These are phyloP conservation scores for Aurantiochytrium sp. DNA, from an alignment of 108 stramenopile genomes.

Conservation along the genomic window DNA sequence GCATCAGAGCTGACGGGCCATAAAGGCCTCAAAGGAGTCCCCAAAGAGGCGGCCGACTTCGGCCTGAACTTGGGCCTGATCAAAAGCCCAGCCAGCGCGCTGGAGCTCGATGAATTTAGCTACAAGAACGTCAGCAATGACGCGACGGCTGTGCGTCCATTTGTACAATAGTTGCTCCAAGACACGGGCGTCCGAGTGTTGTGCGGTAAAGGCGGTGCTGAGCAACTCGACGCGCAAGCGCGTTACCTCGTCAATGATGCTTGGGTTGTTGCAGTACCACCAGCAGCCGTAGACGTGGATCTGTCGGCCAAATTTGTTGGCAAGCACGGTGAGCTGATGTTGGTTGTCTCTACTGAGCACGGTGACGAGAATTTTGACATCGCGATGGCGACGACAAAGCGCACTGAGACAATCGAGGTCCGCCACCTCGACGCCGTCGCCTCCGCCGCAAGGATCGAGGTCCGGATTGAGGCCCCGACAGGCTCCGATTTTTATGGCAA, in stretches of 20 bases:
- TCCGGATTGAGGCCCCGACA: conserved; percentile 65
- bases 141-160: conserved; percentile 74
- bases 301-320: conserved; percentile 69
- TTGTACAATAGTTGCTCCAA: conserved; percentile 84
- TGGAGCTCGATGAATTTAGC: conserved; percentile 56
- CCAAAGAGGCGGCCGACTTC: conserved; percentile 65
- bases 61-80: conserved; percentile 56
- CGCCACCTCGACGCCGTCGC: conserved; percentile 75
- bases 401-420: conserved; percentile 54
- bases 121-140: conserved; percentile 61
- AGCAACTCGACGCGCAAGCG: conserved; percentile 75
- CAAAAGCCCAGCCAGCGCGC: conserved; percentile 48
- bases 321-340: conserved; percentile 75
- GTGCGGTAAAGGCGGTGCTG: conserved; percentile 75
- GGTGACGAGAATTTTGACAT: conserved; percentile 74
- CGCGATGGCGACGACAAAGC: conserved; percentile 60
- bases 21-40: conserved; percentile 74
- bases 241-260: conserved; percentile 71
- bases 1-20: conserved; percentile 28
- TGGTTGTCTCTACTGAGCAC: conserved; percentile 73
- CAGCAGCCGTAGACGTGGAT: conserved; percentile 79
- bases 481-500: conserved; percentile 79
- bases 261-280: conserved; percentile 85
- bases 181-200: conserved; percentile 76
- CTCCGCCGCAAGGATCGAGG: conserved; percentile 35